These are phyloP conservation scores for Leishmania amazonensis DNA, from an alignment of 208 protist species.

Conservation along the genomic window DNA sequence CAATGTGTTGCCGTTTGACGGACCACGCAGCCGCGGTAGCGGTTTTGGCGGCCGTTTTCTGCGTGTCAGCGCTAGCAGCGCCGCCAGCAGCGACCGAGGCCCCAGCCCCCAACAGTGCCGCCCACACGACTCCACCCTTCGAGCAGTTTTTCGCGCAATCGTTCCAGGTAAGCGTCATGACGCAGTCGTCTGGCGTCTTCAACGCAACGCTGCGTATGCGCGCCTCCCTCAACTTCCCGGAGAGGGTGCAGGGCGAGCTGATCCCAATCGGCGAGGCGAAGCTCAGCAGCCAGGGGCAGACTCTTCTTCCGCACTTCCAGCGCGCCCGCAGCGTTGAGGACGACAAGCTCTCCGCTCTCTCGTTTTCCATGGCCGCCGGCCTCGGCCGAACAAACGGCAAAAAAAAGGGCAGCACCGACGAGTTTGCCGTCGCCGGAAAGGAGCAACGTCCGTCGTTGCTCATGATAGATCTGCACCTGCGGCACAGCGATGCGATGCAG, in stretches of 20 bases:
- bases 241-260: conserved; percentile 67
- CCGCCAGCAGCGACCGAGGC: not conserved
- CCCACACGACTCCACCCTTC: conserved; percentile 31
- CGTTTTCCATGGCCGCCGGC: not conserved
- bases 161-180: conserved; percentile 77
- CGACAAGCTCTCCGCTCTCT: conserved; percentile 29
- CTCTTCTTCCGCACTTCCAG: conserved; percentile 48
- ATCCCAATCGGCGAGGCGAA: conserved; percentile 52
- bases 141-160: conserved; percentile 60
- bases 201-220: conserved; percentile 69
- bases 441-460: conserved; percentile 60
- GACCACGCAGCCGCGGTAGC: not conserved
- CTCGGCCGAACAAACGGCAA: not conserved
- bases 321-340: conserved; percentile 33
- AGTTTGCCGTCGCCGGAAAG: not conserved
- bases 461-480: conserved; percentile 53
- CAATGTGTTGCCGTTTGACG: not conserved
- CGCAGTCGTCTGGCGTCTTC: conserved; percentile 60
- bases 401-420: not conserved
- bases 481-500: conserved; percentile 37
- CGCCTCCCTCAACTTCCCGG: conserved; percentile 61
- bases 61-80: not conserved
- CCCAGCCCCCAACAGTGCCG: conserved; percentile 3
- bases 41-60: not conserved
- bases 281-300: conserved; percentile 16